Evolutionary conservation across 306 rosid genomes (phyloP), one percentile per base, ranked within the genome.

Genomic region (Cajanus cajan): DNA sequence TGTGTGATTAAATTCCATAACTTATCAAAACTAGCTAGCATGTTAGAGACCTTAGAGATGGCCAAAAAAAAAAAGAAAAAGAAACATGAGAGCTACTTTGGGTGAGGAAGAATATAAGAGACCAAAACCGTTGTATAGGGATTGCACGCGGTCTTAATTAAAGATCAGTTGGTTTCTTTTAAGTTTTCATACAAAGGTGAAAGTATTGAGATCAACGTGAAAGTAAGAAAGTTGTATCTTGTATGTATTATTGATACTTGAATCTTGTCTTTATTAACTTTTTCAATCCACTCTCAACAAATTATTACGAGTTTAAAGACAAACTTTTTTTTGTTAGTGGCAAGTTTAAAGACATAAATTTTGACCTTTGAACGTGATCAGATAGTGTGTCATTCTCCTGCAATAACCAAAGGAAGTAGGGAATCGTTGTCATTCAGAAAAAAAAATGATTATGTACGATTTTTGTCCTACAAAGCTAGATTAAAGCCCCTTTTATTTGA

Each of bases 141-240:
- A 62, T 61, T 24, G 71, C 71, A 48, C 61, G 74, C 84, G 68
- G 31, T 72, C 28, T 25, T 28, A 73, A 40, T 48, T 28, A 65
- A 51, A 44, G 40, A 16, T 4, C 15, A 8, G 14, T 11, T 22
- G 16, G 50, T 34, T 36, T 37, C 79, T 69, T 78, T 72, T 72
- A 51, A 73, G 52, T 24, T 73, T 73, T 51, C 74, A 51, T 52
- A 14, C 55, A 77, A 66, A 11, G 81, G 68, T 65, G 73, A 36
- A 48, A n/a, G n/a, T n/a, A n/a, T n/a, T n/a, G n/a, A n/a, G n/a
- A n/a, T n/a, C n/a, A n/a, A n/a, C n/a, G n/a, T n/a, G n/a, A n/a
- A n/a, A 55, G 21, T 39, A 39, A 67, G 34, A 78, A 78, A 78
- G 31, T 24, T 34, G 54, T 21, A 47, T 15, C 50, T 63, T 76